Conservation (phyloP, 768 basidiomycete species). For the Glaciozyma martinii region DNA sequence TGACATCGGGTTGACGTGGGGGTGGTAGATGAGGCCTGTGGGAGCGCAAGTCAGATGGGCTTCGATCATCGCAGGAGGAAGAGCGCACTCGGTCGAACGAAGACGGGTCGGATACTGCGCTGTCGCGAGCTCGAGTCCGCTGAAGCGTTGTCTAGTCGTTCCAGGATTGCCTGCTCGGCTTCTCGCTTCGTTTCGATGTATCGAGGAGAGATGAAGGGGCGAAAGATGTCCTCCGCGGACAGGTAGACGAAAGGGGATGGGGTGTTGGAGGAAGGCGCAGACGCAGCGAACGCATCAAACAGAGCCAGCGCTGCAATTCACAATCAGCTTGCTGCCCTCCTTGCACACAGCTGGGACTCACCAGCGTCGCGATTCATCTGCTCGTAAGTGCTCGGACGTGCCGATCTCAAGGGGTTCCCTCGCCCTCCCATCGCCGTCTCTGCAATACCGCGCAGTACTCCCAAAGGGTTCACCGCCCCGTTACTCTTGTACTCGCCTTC, state of each 20-base stretch:
- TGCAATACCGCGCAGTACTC: constrained; percentile 49
- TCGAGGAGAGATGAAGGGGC: constrained; percentile 69
- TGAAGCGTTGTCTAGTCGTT: constrained; percentile 37
- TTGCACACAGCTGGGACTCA: constrained; percentile 37
- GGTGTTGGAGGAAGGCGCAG: constrained; percentile 51
- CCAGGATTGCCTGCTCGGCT: constrained; percentile 66
- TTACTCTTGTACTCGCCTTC: constrained; percentile 76
- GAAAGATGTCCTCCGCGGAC: constrained; percentile 88
- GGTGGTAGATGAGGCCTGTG: constrained; percentile 88
- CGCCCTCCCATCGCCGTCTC: constrained; percentile 42
- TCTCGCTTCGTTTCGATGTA: constrained; percentile 94
- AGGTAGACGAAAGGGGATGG: constrained; percentile 73
- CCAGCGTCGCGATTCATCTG: constrained; percentile 81
- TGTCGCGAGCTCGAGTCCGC: constrained; percentile 8
- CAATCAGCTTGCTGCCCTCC: constrained; percentile 19
- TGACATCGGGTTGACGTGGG: constrained; percentile 80
- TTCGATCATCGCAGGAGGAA: constrained; percentile 11
- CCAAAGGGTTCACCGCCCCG: constrained; percentile 42
- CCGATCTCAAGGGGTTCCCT: constrained; percentile 52
- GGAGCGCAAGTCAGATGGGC: constrained; percentile 4
- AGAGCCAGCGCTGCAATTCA: constrained; percentile 24
- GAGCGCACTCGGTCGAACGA: constrained; percentile 75
- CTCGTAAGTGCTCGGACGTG: constrained; percentile 54
- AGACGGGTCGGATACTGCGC: constrained; percentile 56
- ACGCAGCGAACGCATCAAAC: constrained; percentile 42